Evolutionary conservation across 169 alveolate genomes (phyloP).

Genomic region (Cryptosporidium andersoni): DNA sequence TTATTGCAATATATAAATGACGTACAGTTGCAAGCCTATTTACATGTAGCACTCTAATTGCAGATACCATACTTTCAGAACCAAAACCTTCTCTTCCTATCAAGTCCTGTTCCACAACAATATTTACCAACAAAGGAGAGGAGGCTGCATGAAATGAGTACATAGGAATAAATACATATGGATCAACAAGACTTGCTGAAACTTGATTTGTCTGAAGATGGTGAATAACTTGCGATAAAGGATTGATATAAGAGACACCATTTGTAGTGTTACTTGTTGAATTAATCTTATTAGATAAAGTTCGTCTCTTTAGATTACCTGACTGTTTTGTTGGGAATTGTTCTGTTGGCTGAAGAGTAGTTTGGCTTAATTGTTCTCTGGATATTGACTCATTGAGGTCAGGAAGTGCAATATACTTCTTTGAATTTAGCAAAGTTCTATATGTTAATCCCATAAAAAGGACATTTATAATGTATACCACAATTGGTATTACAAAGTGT

Average conservation of each 20-base stretch:
- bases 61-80: conserved; percentile 34
- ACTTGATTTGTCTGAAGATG: conserved; percentile 46
- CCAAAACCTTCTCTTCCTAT: conserved; percentile 50
- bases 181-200: conserved; percentile 34
- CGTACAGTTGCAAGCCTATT: conserved; percentile 54
- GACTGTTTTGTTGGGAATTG: conserved; percentile 18
- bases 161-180: conserved; percentile 43
- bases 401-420: too few relatives aligned
- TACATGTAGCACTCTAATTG: conserved; percentile 33
- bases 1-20: conserved; percentile 20
- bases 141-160: conserved; percentile 45
- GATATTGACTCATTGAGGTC: too few relatives aligned
- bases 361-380: too few relatives aligned
- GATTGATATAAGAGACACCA: conserved; percentile 13
- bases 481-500: conserved; percentile 30
- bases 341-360: not conserved
- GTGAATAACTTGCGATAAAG: conserved; percentile 34
- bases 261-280: not conserved
- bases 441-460: not conserved
- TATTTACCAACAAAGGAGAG: conserved; percentile 19
- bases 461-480: conserved; percentile 21
- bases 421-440: conserved; percentile 1
- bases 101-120: conserved; percentile 33
- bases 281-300: conserved; percentile 8
- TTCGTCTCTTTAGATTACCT: conserved; percentile 4